These are phyloP conservation scores for Protostelium mycophagum DNA, from an alignment of 78 protist species.

Conservation along the genomic window DNA sequence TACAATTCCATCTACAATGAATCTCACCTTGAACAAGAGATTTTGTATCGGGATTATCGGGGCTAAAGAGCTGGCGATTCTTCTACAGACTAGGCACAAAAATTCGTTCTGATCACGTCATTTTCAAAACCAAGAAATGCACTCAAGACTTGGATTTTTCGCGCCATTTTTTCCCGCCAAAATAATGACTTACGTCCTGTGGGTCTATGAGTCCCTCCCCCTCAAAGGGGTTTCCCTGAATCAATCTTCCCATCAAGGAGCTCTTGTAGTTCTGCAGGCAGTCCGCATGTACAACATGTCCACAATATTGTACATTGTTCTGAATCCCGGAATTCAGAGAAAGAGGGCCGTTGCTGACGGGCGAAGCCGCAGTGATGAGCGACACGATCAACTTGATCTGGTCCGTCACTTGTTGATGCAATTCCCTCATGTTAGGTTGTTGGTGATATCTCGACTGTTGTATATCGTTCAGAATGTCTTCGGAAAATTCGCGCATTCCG, in stretches of 20 bases:
- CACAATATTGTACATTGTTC: neutral
- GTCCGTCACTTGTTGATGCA: neutral
- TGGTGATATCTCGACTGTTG: neutral
- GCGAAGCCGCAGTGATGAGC: slow-evolving; percentile 38
- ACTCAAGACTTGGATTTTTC: neutral
- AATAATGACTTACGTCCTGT: slow-evolving; percentile 5
- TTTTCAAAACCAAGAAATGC: neutral
- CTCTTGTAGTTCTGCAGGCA: neutral
- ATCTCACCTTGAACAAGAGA: neutral
- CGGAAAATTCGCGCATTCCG: neutral
- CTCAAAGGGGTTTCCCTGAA: slow-evolving; percentile 25
- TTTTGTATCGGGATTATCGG: slow-evolving; percentile 31
- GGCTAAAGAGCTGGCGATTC: slow-evolving; percentile 42
- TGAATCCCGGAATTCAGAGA: neutral
- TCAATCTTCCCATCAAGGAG: neutral
- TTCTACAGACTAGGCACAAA: slow-evolving; percentile 41
- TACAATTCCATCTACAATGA: neutral
- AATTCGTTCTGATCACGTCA: slow-evolving; percentile 18
- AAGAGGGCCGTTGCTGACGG: slow-evolving; percentile 26
- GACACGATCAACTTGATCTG: neutral
- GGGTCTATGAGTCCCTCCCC: slow-evolving; percentile 27
- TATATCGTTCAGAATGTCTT: neutral
- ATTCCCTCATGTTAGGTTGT: neutral
- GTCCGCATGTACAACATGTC: neutral
- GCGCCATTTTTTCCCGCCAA: too few species aligned